These are phyloP conservation scores for Dalechampia spathulata DNA, from an alignment of 441 rosid species.

Conservation along the genomic window DNA sequence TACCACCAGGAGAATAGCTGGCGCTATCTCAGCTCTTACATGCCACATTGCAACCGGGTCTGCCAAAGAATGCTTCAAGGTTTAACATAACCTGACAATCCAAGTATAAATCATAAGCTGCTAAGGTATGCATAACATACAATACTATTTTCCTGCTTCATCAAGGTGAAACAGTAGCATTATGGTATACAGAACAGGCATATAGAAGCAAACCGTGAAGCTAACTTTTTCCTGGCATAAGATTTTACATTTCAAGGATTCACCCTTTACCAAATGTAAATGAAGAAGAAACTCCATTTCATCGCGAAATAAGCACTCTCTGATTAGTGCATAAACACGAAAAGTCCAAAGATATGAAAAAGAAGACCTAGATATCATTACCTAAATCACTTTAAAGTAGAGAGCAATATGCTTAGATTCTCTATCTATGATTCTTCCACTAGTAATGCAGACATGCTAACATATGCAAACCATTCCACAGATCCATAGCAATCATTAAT, in stretches of 20 bases:
- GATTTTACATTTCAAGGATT: not conserved
- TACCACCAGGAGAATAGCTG: conserved; percentile 76
- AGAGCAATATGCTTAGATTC: too few species aligned
- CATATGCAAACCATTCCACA: too few species aligned
- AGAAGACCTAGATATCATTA: not conserved
- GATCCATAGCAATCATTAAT: too few species aligned
- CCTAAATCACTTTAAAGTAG: not conserved
- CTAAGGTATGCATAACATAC: conserved; percentile 21
- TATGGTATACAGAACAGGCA: not conserved
- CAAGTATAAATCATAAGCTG: conserved; percentile 50
- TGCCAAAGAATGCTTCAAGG: conserved; percentile 86
- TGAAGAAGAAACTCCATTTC: not conserved
- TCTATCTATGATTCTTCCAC: too few species aligned
- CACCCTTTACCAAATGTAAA: not conserved
- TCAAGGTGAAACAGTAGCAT: not conserved
- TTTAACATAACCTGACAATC: conserved; percentile 70
- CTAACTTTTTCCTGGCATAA: not conserved
- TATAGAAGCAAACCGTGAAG: not conserved
- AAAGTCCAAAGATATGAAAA: not conserved
- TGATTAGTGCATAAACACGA: too few species aligned
- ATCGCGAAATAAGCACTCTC: too few species aligned
- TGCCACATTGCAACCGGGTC: conserved; percentile 99
- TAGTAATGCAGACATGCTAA: not conserved
- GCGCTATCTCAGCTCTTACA: conserved; percentile 75
- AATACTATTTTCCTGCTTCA: not conserved